Evolutionary conservation across 1,284 basidiomycete species (phyloP).

Genomic region (Mycosarcoma mackinlayi): DNA sequence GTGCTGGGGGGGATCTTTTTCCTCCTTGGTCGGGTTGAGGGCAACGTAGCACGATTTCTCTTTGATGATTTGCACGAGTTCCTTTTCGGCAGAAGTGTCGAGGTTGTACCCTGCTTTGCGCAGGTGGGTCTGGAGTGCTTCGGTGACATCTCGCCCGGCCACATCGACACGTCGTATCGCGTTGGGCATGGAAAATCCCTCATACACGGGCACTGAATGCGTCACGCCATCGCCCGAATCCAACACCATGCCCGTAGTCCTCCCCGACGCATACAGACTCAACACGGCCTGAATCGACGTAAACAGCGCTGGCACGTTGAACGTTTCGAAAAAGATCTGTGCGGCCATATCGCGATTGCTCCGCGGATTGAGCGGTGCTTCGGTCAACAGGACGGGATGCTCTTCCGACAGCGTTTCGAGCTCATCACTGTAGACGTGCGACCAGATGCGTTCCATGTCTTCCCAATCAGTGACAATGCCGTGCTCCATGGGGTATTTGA

Average conservation of each 20-base stretch:
- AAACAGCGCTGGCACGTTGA: conserved; percentile 98
- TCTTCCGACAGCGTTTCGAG: conserved; percentile 67
- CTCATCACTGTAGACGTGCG: conserved; percentile 65
- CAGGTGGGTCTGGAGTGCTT: conserved; percentile 91
- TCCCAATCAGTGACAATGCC: conserved; percentile 68
- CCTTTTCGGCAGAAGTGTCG: conserved; percentile 95
- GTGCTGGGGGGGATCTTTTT: conserved; percentile 78
- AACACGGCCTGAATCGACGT: conserved; percentile 97
- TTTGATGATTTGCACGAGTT: conserved; percentile 96
- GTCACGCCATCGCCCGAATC: conserved; percentile 99
- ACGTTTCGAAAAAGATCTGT: conserved; percentile 96
- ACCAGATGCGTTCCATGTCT: conserved; percentile 68
- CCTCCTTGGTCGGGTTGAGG: conserved; percentile 88
- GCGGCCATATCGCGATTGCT: conserved; percentile 94
- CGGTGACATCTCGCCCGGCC: conserved; percentile 93
- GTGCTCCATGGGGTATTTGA: conserved; percentile 68
- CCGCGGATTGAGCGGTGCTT: conserved; percentile 91
- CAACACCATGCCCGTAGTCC: conserved; percentile 97
- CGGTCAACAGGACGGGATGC: conserved; percentile 95
- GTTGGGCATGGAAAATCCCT: conserved; percentile 99
- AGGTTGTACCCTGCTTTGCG: conserved; percentile 94
- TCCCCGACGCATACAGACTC: conserved; percentile 96
- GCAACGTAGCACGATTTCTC: conserved; percentile 98
- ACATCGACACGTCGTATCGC: conserved; percentile 95
- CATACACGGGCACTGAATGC: conserved; percentile 98